Evolutionary conservation across 2,329 filamentous ascomycete genomes (phyloP).

Genomic region (Penicillium corylophilum): DNA sequence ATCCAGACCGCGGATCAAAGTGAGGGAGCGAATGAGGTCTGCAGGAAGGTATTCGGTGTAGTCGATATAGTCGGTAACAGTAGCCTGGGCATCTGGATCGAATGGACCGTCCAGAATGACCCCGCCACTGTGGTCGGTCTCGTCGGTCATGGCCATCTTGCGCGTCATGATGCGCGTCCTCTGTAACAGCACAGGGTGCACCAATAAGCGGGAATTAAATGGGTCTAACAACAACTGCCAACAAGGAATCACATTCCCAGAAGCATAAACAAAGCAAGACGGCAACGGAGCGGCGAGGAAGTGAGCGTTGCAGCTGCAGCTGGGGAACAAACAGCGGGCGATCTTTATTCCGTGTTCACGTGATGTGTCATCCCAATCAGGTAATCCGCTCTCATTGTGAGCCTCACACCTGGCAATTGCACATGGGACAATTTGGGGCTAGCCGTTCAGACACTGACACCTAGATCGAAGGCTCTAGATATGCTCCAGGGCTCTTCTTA

Average conservation of each 20-base stretch:
- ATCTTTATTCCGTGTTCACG: conserved; percentile 12
- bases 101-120: conserved; percentile 50
- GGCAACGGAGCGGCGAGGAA: background rate
- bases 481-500: too few relatives aligned
- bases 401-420: too few relatives aligned
- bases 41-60: conserved; percentile 69
- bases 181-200: conserved; percentile 2
- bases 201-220: conserved; percentile 5
- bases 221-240: background rate
- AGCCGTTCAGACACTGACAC: too few relatives aligned
- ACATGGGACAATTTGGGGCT: too few relatives aligned
- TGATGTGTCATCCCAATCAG: conserved; percentile 2
- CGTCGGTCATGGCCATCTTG: conserved; percentile 41
- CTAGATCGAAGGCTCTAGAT: too few relatives aligned
- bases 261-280: background rate
- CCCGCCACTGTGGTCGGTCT: conserved; percentile 43
- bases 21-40: conserved; percentile 62
- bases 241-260: background rate
- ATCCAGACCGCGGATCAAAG: conserved; percentile 56
- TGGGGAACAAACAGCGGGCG: conserved; percentile 11
- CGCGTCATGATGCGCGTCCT: conserved; percentile 9
- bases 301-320: conserved; percentile 3
- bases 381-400: conserved; percentile 5
- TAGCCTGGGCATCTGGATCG: conserved; percentile 65
- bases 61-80: conserved; percentile 66